Base-by-base conservation (phyloP, 495 filamentous ascomycete species). In the Cercophora scortea region DNA sequence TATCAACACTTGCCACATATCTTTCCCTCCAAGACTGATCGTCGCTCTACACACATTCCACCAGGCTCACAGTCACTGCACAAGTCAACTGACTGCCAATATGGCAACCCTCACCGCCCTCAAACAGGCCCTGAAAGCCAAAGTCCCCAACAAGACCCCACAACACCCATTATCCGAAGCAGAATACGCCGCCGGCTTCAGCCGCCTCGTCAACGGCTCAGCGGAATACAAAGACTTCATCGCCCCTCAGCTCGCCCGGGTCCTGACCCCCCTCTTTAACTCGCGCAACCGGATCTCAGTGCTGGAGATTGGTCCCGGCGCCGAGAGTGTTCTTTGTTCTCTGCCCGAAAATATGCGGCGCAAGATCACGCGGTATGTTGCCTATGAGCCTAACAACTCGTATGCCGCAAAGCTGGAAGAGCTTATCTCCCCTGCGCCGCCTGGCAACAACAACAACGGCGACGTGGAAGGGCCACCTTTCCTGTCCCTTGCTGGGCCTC, bases 241-340 rank as follows among this genome's bases (percentile, higher is more conserved):
- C 55, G 72, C 80, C 52, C 79, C 80, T 59, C 75, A 79, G 43
- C 66, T 85, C 19, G 70, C 66, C 52, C 62, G 69, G 50, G 60
- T 79, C n/a, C 54, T 85, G 40, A 46, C 59, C 7, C 60, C 72
- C 44, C 70, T 82, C 56, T 68, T 77, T 64, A 66, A 68, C 50
- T 72, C 77, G 38, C 74, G 72, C 50, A 51, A 34, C 52, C 49
- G 54, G 44, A 70, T 84, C 55, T 83, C 79, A 35, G 73, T 75
- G 32, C 70, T 84, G 52, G 82, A 85, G 64, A 79, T 84, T 53
- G 79, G 78, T 64, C 79, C 82, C 0, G 82, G 81, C 49, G 73
- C 78, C 25, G 73, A 74, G 65, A 84, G 70, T 52, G 41, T 84
- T 25, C 65, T 85, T 56, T 75, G 71, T 58, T 57, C 71, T 64